Evolutionary conservation across 345 rosid species (phyloP), one percentile per base, ranked within the genome.

Genomic region (Psidium guajava): DNA sequence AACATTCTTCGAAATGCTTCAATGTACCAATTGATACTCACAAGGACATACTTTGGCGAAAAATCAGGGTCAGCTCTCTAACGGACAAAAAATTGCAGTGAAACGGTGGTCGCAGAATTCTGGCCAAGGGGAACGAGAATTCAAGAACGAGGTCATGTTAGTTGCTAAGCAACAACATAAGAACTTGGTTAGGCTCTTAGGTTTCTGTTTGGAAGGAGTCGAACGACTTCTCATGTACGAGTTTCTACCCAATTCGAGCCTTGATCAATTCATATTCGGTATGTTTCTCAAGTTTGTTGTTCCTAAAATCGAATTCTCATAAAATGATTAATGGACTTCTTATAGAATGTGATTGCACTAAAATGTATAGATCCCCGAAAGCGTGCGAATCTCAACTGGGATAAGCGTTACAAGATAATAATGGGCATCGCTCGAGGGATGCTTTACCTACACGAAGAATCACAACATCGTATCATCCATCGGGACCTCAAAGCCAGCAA

Each of bases 161-260:
- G 54, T 92, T n/a, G 92, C 92, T 15, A 88, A 64, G 86, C 91
- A 90, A 61, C 91, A 92, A 53, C 94, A 92, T 80, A 42, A 89
- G 44, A 92, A 92, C 77, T 84, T 92, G 6, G 92, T 88, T 0
- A 90, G 90, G 86, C 93, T 92, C 8, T 83, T 84, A 0, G 94
- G 91, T 22, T 92, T 91, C 51, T 91, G 90, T 86, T 40, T 90
- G 32, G 84, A 87, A 82, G 87, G 87, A 18, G 87, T 50, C 4
- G 94, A 92, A 84, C 91, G 85, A 75, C 91, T 92, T 81, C 91
- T 92, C 13, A 59, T 92, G 36, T 92, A 92, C 1, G 94, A 92
- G 89, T 91, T 87, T 40, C 80, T 91, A 73, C 92, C 94, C 4
- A 91, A 91, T 44, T 42, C 69, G 2, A 91, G 94, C 84, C 92